These are phyloP conservation scores for Cinchona pubescens DNA, from an alignment of 257 asterid genomes.

Conservation along the genomic window DNA sequence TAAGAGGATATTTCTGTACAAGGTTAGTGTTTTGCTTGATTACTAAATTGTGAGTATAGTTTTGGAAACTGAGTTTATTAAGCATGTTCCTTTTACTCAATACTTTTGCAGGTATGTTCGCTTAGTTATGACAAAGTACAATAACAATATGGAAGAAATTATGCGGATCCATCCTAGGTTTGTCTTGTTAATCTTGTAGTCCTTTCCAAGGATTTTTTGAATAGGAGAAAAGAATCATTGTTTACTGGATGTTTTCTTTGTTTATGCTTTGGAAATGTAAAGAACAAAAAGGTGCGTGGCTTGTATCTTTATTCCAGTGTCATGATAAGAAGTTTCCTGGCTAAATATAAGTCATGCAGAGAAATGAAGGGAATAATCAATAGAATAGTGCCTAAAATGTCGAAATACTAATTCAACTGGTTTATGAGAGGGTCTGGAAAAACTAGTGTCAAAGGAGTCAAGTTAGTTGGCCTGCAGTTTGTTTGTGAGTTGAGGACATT, in stretches of 20 bases:
- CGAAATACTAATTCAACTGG: neutral
- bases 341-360: neutral
- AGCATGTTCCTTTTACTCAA: neutral
- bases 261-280: neutral
- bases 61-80: neutral
- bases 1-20: neutral
- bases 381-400: neutral
- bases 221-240: no score
- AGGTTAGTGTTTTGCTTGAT: neutral
- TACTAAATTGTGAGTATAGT: neutral
- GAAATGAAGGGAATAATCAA: neutral
- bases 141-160: constrained; percentile 46
- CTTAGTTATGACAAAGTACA: constrained; percentile 72
- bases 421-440: neutral
- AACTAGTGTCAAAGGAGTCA: neutral
- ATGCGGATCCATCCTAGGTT: constrained; percentile 81
- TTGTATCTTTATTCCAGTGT: neutral
- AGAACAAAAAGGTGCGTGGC: neutral
- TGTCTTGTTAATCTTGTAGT: constrained; percentile 8
- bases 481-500: neutral
- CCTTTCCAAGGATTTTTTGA: neutral
- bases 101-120: constrained; percentile 69
- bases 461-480: neutral
- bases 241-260: neutral
- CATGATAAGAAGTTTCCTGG: neutral